phyloP scores from a whole-genome alignment of 495 filamentous ascomycete genomes.

The Tuber indicum region DNA sequence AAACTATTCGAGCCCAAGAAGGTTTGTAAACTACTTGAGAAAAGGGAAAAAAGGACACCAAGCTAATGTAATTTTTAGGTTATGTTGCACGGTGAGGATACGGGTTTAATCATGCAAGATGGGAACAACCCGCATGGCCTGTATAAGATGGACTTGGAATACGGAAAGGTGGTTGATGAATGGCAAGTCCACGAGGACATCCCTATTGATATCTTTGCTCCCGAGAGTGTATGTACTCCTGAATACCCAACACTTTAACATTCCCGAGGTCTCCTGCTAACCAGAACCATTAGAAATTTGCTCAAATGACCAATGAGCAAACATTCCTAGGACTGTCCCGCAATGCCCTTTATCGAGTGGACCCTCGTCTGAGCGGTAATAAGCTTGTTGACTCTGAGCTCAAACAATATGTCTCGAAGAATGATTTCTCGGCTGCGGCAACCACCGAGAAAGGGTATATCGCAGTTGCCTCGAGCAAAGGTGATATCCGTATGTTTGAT shows the following conservation, averaged over 20 bases:
- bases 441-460: conserved; percentile 95
- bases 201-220: conserved; percentile 78
- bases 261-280: not conserved
- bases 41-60: not conserved
- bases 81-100: conserved; percentile 92
- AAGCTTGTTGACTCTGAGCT: conserved; percentile 89
- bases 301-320: conserved; percentile 92
- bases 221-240: conserved; percentile 61
- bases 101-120: conserved; percentile 88
- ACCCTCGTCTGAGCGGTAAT: conserved; percentile 81
- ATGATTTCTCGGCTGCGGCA: conserved; percentile 87
- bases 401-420: conserved; percentile 94
- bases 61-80: conserved; percentile 46
- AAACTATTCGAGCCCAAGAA: conserved; percentile 90
- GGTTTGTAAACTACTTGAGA: conserved; percentile 27
- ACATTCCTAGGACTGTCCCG: conserved; percentile 86
- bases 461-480: conserved; percentile 93
- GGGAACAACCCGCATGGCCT: conserved; percentile 76
- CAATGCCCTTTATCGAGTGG: conserved; percentile 89
- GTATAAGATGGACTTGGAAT: conserved; percentile 97
- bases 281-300: conserved; percentile 62
- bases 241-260: not conserved
- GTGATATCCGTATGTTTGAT: conserved; percentile 94
- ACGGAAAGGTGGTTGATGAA: conserved; percentile 97
- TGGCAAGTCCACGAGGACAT: conserved; percentile 99